phyloP scores from a whole-genome alignment of 768 basidiomycete genomes.

The Infundibulicybe gibba region DNA sequence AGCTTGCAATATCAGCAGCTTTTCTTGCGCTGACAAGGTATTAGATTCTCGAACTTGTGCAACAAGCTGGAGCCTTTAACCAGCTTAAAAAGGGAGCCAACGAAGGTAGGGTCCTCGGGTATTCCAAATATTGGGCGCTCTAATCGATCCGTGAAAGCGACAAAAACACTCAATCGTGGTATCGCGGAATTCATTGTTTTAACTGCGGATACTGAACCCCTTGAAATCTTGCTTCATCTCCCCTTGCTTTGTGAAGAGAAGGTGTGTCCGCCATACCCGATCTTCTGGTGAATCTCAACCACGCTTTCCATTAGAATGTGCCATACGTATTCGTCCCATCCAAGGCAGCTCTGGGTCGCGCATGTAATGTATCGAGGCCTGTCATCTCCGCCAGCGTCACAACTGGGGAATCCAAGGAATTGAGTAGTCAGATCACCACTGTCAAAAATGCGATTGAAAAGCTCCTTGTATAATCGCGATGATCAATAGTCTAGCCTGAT shows the following conservation, averaged over 20 bases:
- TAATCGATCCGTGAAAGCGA: slow-evolving; percentile 51
- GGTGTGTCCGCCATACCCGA: slow-evolving; percentile 31
- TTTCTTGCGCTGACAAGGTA: background rate
- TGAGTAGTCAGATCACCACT: slow-evolving; percentile 83
- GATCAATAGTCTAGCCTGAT: too few relatives aligned
- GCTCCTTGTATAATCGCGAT: slow-evolving; percentile 39
- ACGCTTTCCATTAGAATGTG: slow-evolving; percentile 65
- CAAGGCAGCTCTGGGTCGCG: slow-evolving; percentile 93
- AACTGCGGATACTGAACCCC: slow-evolving; percentile 80
- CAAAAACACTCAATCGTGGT: slow-evolving; percentile 97
- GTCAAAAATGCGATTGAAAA: slow-evolving; percentile 84
- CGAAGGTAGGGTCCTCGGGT: slow-evolving; percentile 63
- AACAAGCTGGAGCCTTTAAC: slow-evolving; percentile 96
- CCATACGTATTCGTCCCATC: slow-evolving; percentile 94
- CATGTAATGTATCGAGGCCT: slow-evolving; percentile 92
- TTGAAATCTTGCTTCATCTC: slow-evolving; percentile 96
- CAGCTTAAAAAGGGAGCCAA: slow-evolving; percentile 99
- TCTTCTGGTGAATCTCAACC: slow-evolving; percentile 1
- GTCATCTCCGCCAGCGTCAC: slow-evolving; percentile 96
- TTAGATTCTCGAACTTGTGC: slow-evolving; percentile 93
- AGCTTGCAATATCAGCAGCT: slow-evolving; percentile 15
- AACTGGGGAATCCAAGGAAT: slow-evolving; percentile 92
- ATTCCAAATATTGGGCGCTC: background rate
- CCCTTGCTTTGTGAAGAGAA: slow-evolving; percentile 99
- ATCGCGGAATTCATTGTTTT: slow-evolving; percentile 97